Percentiles rank a stretch among this genome's conserved stretches.
Conservation (phyloP, 2,329 filamentous ascomycete genomes). For the Daldinia sp. region DNA sequence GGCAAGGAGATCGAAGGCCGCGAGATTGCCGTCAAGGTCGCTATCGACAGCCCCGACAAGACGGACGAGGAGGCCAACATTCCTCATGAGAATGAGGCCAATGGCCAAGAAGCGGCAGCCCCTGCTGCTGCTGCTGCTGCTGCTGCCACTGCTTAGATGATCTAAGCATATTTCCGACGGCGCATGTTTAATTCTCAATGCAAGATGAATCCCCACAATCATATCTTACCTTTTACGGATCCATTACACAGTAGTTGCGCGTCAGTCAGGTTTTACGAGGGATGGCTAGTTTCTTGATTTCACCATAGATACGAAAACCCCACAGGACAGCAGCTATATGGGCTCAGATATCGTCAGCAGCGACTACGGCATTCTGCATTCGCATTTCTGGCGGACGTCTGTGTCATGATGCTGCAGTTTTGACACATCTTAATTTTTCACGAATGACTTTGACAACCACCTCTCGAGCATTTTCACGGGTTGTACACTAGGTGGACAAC, state of each 20-base stretch:
- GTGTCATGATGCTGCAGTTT: conserved; percentile 43
- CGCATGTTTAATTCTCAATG: conserved; percentile 43
- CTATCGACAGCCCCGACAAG: conserved; percentile 99
- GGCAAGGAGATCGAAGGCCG: conserved; percentile 99
- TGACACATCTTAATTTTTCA: conserved; percentile 47
- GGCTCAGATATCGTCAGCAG: conserved; percentile 45
- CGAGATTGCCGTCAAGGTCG: conserved; percentile 99
- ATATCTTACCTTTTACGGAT: conserved; percentile 41
- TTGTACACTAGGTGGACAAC: conserved; percentile 52
- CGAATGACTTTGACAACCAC: conserved; percentile 52
- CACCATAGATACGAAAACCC: conserved; percentile 49
- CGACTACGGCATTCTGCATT: conserved; percentile 38
- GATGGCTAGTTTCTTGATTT: conserved; percentile 48
- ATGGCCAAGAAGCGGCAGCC: conserved; percentile 56
- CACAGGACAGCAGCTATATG: conserved; percentile 47
- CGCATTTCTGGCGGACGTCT: conserved; percentile 44
- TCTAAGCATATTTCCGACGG: conserved; percentile 38
- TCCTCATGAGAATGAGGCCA: conserved; percentile 59
- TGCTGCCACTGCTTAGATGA: conserved; percentile 52
- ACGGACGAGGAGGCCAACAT: conserved; percentile 83
- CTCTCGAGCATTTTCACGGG: conserved; percentile 48
- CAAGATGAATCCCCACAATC: conserved; percentile 44
- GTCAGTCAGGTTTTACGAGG: conserved; percentile 40
- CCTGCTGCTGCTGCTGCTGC: conserved; percentile 50
- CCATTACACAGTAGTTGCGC: conserved; percentile 44